Evolutionary conservation across 2,329 filamentous ascomycete genomes (phyloP), one percentile per base, ranked within the genome.

Genomic region (Arthrobotrys conoides): DNA sequence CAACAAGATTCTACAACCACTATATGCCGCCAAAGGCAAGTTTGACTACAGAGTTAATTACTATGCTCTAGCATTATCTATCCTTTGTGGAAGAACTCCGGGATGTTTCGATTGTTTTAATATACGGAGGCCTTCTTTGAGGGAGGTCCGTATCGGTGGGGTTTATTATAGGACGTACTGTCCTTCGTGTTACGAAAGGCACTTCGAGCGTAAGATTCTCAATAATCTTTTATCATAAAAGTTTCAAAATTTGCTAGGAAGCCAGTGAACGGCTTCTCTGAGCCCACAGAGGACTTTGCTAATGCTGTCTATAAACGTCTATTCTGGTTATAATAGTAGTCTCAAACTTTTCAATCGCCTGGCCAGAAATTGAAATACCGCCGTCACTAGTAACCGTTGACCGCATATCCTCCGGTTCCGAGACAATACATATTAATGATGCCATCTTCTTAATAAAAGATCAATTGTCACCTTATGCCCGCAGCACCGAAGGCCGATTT

Each of bases 91-190:
- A 4, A 46, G 16, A 24, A 12, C 55, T 1, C 14, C 12, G 0
- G 51, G 36, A 16, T 69, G 65, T 22, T 69, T 59, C 20, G 65
- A 69, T 20, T 69, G 65, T 33, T 69, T 59, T 14, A 46, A 48
- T 64, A 8, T 49, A 16, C 44, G 10, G 33, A n/a, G 18, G 18
- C 2, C 16, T 3, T 64, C 59, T 22, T 30, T 48, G 2, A 64
- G 33, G 8, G 44, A 14, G 9, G 38, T 64, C 14, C 44, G 41
- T 24, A 22, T 64, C 3, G 59, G 59, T 8, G 20, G 22, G 3
- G 33, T 64, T 33, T 64, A 18, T 36, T 64, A 64, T 33, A 38
- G 59, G 8, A 64, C 22, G 3, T 64, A 64, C n/a, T 64, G 59
- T 49, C 8, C 0, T 14, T 41, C 55, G 1, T 64, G 59, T 9